A percentile compares a stretch with the other conserved stretches of the same genome.
These are phyloP conservation scores for Emergomyces orientalis DNA, from an alignment of 2,329 filamentous ascomycete species.

Conservation along the genomic window DNA sequence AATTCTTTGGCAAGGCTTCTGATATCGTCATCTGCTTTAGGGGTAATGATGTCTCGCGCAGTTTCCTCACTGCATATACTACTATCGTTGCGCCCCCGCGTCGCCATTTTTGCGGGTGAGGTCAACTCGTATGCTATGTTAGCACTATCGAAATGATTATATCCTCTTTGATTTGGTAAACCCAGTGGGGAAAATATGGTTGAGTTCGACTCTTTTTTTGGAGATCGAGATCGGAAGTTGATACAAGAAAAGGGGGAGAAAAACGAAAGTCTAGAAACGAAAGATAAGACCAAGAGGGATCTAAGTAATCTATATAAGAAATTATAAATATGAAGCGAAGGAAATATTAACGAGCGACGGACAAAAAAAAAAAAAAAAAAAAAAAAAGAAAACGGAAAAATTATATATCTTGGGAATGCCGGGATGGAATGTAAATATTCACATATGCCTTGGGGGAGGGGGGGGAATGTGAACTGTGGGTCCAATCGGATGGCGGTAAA, in stretches of 20 bases:
- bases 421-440: background rate
- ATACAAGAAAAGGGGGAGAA: too few relatives aligned
- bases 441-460: background rate
- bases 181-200: too few relatives aligned
- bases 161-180: background rate
- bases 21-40: slow-evolving; percentile 2
- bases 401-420: background rate
- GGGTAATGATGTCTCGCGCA: background rate
- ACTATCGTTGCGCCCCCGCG: background rate
- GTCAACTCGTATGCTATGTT: background rate
- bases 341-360: background rate
- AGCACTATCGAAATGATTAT: background rate
- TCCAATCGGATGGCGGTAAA: background rate
- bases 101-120: background rate
- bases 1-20: slow-evolving; percentile 2
- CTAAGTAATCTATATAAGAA: background rate
- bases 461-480: background rate
- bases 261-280: background rate
- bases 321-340: background rate
- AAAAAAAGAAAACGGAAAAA: background rate
- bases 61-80: slow-evolving; percentile 1
- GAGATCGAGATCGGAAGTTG: background rate
- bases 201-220: too few relatives aligned
- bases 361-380: background rate
- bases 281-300: background rate